phyloP scores from a whole-genome alignment of 768 basidiomycete species.

The Leccinum aurantiacum region DNA sequence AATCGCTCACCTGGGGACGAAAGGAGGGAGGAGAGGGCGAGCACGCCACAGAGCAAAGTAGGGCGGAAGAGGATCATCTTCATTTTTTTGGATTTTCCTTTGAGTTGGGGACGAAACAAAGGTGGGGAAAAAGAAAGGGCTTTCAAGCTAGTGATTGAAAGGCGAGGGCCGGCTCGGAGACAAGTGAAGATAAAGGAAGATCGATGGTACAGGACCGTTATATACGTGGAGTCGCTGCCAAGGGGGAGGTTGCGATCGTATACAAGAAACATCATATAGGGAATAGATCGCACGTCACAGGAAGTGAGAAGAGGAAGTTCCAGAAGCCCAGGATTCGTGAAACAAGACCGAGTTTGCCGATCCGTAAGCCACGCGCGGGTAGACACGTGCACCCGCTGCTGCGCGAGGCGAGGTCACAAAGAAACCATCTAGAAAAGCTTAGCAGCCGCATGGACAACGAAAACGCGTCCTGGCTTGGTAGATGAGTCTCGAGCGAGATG shows the following conservation, averaged over 20 bases:
- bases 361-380: background rate
- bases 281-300: background rate
- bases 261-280: constrained; percentile 23
- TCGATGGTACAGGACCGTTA: background rate
- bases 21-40: constrained; percentile 14
- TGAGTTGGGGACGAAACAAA: background rate
- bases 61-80: constrained; percentile 26
- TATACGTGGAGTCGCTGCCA: background rate
- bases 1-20: constrained; percentile 15
- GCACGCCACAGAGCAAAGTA: constrained; percentile 8
- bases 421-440: background rate
- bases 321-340: background rate
- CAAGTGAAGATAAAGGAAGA: background rate
- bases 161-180: constrained; percentile 17
- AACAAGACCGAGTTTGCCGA: background rate
- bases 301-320: background rate
- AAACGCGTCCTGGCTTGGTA: background rate
- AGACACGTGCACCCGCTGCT: background rate
- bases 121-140: background rate
- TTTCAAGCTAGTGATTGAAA: background rate
- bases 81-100: constrained; percentile 11
- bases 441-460: background rate
- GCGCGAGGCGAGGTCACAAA: background rate
- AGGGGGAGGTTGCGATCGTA: background rate
- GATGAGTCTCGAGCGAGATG: background rate